phyloP scores from a whole-genome alignment of 2,329 filamentous ascomycete genomes.

The Paramyrothecium sp. region DNA sequence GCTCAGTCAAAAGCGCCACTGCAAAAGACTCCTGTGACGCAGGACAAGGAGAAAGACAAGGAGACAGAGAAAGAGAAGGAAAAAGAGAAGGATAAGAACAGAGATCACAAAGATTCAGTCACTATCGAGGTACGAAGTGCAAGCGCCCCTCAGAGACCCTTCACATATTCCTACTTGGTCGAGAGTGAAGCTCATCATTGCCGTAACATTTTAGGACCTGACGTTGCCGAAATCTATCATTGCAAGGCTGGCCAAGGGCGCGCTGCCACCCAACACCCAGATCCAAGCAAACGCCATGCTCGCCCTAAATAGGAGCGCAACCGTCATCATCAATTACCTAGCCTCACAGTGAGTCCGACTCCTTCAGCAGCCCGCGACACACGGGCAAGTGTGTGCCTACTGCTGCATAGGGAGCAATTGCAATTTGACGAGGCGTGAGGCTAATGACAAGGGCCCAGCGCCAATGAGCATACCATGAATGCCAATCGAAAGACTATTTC shows the following conservation, averaged over 20 bases:
- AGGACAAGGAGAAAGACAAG: constrained; percentile 29
- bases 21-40: constrained; percentile 28
- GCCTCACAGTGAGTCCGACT: constrained; percentile 68
- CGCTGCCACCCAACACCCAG: constrained; percentile 76
- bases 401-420: no score
- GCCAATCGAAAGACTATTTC: constrained; percentile 77
- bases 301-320: constrained; percentile 78
- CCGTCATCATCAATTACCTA: constrained; percentile 80
- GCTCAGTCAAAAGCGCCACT: constrained; percentile 18
- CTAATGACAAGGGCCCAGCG: constrained; percentile 41
- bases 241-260: constrained; percentile 75
- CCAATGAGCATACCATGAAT: constrained; percentile 67
- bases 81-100: constrained; percentile 27
- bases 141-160: neutral
- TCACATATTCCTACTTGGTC: neutral
- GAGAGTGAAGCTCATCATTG: neutral
- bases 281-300: constrained; percentile 80
- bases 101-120: constrained; percentile 33
- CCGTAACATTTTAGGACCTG: constrained; percentile 56
- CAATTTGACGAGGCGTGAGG: neutral
- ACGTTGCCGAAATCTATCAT: constrained; percentile 79
- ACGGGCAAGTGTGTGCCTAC: no score
- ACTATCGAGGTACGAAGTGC: constrained; percentile 50
- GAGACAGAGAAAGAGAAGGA: constrained; percentile 21
- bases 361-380: no score